Percentiles rank a stretch among this genome's conserved stretches.
These are phyloP conservation scores for Metarhizium album DNA, from an alignment of 2,329 filamentous ascomycete species.

Conservation along the genomic window DNA sequence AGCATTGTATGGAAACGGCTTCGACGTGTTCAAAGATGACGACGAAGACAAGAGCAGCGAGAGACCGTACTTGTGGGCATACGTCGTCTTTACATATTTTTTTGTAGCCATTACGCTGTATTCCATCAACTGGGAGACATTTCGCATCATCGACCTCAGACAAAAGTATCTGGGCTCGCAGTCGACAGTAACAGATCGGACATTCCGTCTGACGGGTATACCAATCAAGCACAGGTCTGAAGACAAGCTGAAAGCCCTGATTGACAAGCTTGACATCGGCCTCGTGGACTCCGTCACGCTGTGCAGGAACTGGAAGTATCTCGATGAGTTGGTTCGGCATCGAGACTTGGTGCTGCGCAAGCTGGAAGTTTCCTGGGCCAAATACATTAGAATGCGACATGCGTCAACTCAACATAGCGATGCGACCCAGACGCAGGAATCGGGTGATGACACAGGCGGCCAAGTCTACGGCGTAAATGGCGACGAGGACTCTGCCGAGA, in stretches of 20 bases:
- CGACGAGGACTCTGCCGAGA: constrained; percentile 41
- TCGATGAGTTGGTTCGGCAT: constrained; percentile 64
- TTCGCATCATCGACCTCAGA: constrained; percentile 71
- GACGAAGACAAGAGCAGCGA: constrained; percentile 25
- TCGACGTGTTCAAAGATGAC: constrained; percentile 16
- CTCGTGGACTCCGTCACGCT: constrained; percentile 80
- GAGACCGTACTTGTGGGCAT: constrained; percentile 69
- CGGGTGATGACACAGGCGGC: constrained; percentile 12
- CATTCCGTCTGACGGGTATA: constrained; percentile 83
- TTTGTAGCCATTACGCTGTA: constrained; percentile 78
- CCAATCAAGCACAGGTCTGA: constrained; percentile 70
- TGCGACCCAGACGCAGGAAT: constrained; percentile 4
- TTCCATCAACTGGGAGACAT: constrained; percentile 72
- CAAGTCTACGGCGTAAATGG: constrained; percentile 19
- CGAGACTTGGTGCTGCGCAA: constrained; percentile 56
- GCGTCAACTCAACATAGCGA: constrained; percentile 8
- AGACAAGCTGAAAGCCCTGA: constrained; percentile 70
- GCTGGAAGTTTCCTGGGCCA: constrained; percentile 76
- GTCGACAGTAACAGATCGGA: constrained; percentile 91
- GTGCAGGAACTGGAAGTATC: constrained; percentile 74
- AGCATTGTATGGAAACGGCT: constrained; percentile 8
- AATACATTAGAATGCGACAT: constrained; percentile 34
- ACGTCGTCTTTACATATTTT: constrained; percentile 87
- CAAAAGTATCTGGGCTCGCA: constrained; percentile 90
- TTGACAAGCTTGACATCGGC: constrained; percentile 82